A percentile compares a stretch with the other conserved stretches of the same genome.
Evolutionary conservation across 2,329 filamentous ascomycete genomes (phyloP).

Genomic region (Chaetomiaceae sp.): DNA sequence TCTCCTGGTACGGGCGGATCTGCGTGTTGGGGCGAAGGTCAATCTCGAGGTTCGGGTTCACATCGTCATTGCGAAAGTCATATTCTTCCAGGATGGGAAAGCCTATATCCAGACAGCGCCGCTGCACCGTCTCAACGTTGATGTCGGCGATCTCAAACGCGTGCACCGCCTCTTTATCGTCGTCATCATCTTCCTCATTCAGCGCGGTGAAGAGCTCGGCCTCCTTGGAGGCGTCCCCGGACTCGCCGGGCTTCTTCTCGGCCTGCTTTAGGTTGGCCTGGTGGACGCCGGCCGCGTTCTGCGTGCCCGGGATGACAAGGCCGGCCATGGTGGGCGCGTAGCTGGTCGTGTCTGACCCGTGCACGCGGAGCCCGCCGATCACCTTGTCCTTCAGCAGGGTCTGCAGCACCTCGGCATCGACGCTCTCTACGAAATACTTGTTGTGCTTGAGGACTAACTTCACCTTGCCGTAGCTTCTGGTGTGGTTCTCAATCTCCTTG

Average conservation of each 20-base stretch:
- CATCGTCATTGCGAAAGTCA: constrained; percentile 86
- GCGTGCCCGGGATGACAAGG: constrained; percentile 89
- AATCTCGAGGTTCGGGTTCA: constrained; percentile 88
- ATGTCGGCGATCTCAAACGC: constrained; percentile 84
- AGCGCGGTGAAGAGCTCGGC: constrained; percentile 65
- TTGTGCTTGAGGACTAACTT: constrained; percentile 93
- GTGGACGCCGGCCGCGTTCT: constrained; percentile 80
- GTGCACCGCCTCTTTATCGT: constrained; percentile 76
- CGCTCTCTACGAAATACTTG: constrained; percentile 88
- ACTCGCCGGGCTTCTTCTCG: constrained; percentile 38
- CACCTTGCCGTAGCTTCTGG: constrained; percentile 89
- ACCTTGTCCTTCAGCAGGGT: constrained; percentile 76
- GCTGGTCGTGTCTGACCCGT: constrained; percentile 64
- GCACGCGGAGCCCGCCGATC: constrained; percentile 73
- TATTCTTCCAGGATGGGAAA: constrained; percentile 93
- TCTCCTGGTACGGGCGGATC: constrained; percentile 93
- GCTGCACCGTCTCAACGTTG: constrained; percentile 79
- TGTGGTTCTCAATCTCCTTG: constrained; percentile 71
- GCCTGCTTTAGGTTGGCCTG: constrained; percentile 49
- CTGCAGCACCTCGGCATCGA: constrained; percentile 80
- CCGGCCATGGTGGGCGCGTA: constrained; percentile 80
- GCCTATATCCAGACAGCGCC: constrained; percentile 79
- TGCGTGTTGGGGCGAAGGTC: constrained; percentile 83
- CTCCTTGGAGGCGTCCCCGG: constrained; percentile 48
- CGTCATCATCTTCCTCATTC: constrained; percentile 72